phyloP scores from a whole-genome alignment of 331 rosid species.

The Phaseolus coccineus region DNA sequence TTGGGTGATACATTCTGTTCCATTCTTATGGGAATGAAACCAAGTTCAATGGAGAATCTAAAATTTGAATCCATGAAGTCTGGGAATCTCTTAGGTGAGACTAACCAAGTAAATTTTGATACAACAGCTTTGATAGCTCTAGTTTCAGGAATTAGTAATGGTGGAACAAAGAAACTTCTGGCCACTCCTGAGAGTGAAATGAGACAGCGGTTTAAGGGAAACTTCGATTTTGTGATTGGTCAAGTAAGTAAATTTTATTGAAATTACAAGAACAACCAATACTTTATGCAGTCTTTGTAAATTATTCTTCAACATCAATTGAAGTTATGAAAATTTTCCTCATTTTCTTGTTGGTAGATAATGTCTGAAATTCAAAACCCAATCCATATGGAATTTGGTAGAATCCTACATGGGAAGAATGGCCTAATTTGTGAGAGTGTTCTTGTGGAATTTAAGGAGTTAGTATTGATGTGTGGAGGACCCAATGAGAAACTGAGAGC shows the following conservation, averaged over 20 bases:
- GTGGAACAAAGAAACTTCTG: conserved; percentile 68
- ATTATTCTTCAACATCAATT: neutral
- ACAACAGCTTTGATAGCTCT: conserved; percentile 94
- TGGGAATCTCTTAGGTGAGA: conserved; percentile 42
- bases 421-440: conserved; percentile 83
- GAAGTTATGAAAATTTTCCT: conserved; percentile 15
- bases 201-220: conserved; percentile 83
- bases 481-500: conserved; percentile 83
- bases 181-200: conserved; percentile 75
- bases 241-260: conserved; percentile 62
- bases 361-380: conserved; percentile 82
- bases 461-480: conserved; percentile 91
- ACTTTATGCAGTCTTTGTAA: conserved; percentile 21
- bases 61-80: conserved; percentile 37
- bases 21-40: conserved; percentile 58
- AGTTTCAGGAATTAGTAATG: conserved; percentile 90
- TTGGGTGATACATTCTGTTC: conserved; percentile 54
- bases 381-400: conserved; percentile 63
- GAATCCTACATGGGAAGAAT: conserved; percentile 62
- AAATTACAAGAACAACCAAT: conserved; percentile 20
- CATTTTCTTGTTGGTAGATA: conserved; percentile 53
- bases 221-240: conserved; percentile 80
- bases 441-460: conserved; percentile 76
- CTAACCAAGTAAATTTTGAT: conserved; percentile 71
- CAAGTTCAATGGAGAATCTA: conserved; percentile 37